Evolutionary conservation across 2,329 filamentous ascomycete genomes (phyloP), one percentile per base, ranked within the genome.

Genomic region (Didymella exigua): DNA sequence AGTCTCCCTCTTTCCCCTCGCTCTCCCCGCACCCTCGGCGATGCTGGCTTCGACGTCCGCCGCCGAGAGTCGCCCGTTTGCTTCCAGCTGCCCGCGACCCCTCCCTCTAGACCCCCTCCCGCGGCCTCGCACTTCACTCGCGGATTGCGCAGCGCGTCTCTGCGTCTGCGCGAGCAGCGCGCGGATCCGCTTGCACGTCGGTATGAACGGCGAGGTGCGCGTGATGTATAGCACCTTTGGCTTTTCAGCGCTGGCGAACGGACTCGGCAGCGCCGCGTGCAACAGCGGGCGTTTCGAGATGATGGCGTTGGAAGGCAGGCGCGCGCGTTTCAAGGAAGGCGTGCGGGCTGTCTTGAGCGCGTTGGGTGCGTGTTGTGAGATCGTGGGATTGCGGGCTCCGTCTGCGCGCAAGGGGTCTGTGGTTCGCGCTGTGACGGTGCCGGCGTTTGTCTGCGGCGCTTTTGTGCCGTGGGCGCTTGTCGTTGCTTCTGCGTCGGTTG

Each of bases 211-310:
- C 31, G 79, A 79, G 34, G 83, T 75, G 31, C 33, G 33, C 8
- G 84, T 86, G 53, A 92, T 79, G 76, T 91, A 90, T 72, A 92
- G 79, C 56, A 83, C 71, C 71, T 87, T 87, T 10, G 78, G 81
- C 5, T 76, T 68, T 1, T 66, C 62, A 40, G 80, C 60, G 48
- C 78, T 78, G 16, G 82, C 74, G 70, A 83, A 84, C 4, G 83
- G 82, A 0, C 82, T 81, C 4, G 83, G 75, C 26, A 84, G 72
- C 2, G 84, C 72, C 3, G 84, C 76, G 68, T 81, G 84, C n/a
- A 81, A 79, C 61, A 87, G 81, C 0, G 85, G 84, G 0, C 85
- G 81, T 68, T 84, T 85, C 59, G 77, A 68, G 45, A 86, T 72
- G 54, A 72, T 76, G 13, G 51, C 19, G 34, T 79, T 76, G 60